These are phyloP conservation scores for Xylogone sp. DNA, from an alignment of 2,329 filamentous ascomycete genomes.

Conservation along the genomic window DNA sequence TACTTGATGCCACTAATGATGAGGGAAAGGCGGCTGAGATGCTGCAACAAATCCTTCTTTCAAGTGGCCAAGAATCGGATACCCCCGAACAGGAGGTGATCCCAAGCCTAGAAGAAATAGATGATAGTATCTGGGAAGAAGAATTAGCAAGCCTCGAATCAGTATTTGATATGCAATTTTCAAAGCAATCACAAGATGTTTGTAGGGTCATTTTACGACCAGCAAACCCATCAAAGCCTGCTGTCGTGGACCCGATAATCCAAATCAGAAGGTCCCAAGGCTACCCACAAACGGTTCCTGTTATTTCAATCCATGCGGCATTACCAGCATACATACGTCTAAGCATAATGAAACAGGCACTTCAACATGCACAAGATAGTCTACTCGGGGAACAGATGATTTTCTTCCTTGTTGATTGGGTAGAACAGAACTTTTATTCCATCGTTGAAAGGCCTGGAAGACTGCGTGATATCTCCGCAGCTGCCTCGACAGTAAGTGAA, in stretches of 20 bases:
- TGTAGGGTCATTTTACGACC: conserved; percentile 67
- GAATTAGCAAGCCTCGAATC: conserved; percentile 81
- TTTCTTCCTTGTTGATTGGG: conserved; percentile 86
- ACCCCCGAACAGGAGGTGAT: conserved; percentile 36
- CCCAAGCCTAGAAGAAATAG: conserved; percentile 40
- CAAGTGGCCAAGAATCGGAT: conserved; percentile 35
- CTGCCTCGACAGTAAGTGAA: conserved; percentile 63
- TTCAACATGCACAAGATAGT: conserved; percentile 66
- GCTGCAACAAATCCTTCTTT: conserved; percentile 68
- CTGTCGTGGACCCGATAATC: conserved; percentile 48
- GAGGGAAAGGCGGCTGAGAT: conserved; percentile 74
- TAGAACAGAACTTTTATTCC: conserved; percentile 77
- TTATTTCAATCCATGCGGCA: conserved; percentile 65
- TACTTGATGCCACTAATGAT: conserved; percentile 66
- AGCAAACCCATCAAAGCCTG: conserved; percentile 46
- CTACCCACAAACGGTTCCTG: conserved; percentile 67
- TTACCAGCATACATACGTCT: conserved; percentile 92
- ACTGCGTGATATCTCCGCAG: conserved; percentile 78
- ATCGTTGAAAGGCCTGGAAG: conserved; percentile 83
- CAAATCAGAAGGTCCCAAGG: conserved; percentile 69
- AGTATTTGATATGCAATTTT: conserved; percentile 76
- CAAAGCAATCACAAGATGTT: conserved; percentile 53
- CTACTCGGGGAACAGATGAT: conserved; percentile 85
- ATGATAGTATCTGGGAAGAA: conserved; percentile 73
- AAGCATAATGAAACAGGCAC: conserved; percentile 74